A percentile compares a stretch with the other conserved stretches of the same genome.
Evolutionary conservation across 2,329 filamentous ascomycete species (phyloP).

Genomic region (Clonostachys rosea): DNA sequence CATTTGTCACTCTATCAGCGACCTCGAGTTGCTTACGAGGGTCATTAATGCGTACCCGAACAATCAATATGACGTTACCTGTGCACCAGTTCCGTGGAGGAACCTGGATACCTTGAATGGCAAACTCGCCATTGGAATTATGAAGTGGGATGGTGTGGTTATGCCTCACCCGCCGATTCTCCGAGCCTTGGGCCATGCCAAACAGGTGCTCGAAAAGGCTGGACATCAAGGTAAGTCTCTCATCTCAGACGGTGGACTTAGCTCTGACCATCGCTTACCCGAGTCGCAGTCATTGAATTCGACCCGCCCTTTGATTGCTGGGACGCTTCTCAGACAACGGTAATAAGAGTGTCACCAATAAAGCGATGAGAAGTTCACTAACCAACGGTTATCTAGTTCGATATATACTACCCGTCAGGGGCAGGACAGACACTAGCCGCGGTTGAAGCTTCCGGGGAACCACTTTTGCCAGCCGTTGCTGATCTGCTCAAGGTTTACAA

Average conservation of each 20-base stretch:
- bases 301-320: constrained; percentile 5
- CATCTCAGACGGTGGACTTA: background rate
- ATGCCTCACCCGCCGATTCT: constrained; percentile 1
- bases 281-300: constrained; percentile 9
- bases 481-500: constrained; percentile 1
- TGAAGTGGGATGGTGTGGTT: constrained; percentile 3
- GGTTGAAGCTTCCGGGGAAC: background rate
- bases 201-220: background rate
- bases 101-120: constrained; percentile 2
- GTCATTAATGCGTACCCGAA: constrained; percentile 27
- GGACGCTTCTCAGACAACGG: background rate
- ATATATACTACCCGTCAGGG: background rate
- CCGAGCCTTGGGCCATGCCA: background rate
- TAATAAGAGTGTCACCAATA: background rate
- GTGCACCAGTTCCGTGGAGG: constrained; percentile 15
- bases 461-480: background rate
- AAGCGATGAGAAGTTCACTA: background rate
- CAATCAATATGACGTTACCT: constrained; percentile 31
- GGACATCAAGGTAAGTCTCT: background rate
- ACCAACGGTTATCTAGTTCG: background rate
- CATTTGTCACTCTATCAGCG: constrained; percentile 2
- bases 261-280: no score
- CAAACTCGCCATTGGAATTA: constrained; percentile 10
- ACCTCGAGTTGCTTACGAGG: constrained; percentile 29
- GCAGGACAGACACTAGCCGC: background rate